phyloP scores from a whole-genome alignment of 192 early-diverging fungal species.

The Gigaspora rosea region DNA sequence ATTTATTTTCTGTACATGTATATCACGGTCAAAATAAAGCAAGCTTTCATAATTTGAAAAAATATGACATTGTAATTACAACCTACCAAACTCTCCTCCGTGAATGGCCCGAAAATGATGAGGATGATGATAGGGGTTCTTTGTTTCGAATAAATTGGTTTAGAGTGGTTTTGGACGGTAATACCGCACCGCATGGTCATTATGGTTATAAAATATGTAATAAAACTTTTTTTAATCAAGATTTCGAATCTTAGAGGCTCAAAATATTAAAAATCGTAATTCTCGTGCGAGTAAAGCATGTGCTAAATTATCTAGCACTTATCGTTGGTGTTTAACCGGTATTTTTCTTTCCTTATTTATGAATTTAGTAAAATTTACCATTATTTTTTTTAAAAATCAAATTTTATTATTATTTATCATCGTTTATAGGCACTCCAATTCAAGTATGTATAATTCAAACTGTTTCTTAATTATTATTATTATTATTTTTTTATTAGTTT shows the following conservation, averaged over 20 bases:
- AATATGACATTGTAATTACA: conserved; percentile 48
- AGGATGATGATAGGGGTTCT: neutral
- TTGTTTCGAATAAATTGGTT: neutral
- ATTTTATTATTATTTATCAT: neutral
- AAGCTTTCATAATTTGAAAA: conserved; percentile 21
- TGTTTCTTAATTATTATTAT: neutral
- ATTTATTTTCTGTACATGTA: conserved; percentile 34
- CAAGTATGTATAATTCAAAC: neutral
- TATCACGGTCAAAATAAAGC: conserved; percentile 42
- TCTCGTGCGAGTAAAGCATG: conserved; percentile 52
- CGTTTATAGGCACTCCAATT: neutral
- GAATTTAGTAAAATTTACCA: neutral
- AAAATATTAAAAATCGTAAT: conserved; percentile 61
- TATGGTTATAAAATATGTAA: neutral
- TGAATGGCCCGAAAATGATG: neutral
- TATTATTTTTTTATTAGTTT: neutral
- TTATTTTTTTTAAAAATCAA: neutral
- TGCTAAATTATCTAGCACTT: conserved; percentile 43
- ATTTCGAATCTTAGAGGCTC: conserved; percentile 49
- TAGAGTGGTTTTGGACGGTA: neutral
- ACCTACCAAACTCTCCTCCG: conserved; percentile 41
- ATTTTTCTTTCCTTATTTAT: conserved; percentile 29
- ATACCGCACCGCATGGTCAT: neutral
- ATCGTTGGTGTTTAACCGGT: conserved; percentile 71
- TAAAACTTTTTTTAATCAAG: neutral